Conservation (phyloP, 73 alveolate species). For the Diophrys sp. region DNA sequence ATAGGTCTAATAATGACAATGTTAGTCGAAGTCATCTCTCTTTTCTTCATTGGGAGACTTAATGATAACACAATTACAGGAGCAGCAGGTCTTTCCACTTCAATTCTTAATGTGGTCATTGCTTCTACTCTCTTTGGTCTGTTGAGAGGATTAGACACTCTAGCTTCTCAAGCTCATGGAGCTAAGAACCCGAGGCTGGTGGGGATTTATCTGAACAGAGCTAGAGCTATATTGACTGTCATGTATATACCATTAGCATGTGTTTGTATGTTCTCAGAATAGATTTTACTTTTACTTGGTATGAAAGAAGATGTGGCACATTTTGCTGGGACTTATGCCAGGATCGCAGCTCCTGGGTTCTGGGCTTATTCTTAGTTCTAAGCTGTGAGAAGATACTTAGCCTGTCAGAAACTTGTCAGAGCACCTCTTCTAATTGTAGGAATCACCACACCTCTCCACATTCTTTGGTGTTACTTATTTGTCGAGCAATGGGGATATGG, state of each 20-base stretch:
- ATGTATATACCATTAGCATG: not conserved
- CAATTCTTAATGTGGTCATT: constrained; percentile 12
- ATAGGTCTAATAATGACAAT: not conserved
- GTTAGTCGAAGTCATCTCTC: constrained; percentile 12
- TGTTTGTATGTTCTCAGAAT: constrained; percentile 1
- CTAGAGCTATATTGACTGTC: constrained; percentile 10
- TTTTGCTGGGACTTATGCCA: constrained; percentile 13
- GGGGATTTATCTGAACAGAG: constrained; percentile 12
- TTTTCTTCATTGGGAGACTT: not conserved
- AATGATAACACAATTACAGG: not conserved
- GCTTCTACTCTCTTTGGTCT: constrained; percentile 24
- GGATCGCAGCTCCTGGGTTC: constrained; percentile 23
- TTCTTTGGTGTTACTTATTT: constrained; percentile 7
- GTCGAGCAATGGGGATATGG: not conserved
- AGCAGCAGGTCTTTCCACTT: not conserved
- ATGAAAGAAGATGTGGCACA: constrained; percentile 9
- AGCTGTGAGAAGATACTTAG: constrained; percentile 12
- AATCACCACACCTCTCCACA: constrained; percentile 12
- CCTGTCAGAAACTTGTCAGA: not conserved
- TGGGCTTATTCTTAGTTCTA: constrained; percentile 6
- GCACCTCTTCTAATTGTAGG: not conserved
- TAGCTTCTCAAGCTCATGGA: constrained; percentile 52
- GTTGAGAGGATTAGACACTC: constrained; percentile 40
- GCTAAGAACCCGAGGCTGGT: constrained; percentile 20
- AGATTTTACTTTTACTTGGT: constrained; percentile 8